Conservation (phyloP, 2,329 filamentous ascomycete genomes). For the Alternaria consortialis region DNA sequence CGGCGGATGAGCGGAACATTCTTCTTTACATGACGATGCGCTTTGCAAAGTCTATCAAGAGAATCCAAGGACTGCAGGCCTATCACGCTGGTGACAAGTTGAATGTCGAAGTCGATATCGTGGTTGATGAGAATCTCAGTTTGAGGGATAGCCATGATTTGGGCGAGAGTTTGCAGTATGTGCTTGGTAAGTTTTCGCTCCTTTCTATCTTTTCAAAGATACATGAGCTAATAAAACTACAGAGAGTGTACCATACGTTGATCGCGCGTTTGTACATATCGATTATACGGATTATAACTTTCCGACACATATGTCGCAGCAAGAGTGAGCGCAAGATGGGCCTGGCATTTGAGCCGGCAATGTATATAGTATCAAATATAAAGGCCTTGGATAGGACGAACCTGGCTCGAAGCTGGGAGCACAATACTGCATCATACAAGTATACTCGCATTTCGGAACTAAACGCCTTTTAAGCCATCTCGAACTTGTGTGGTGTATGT, state of each 20-base stretch:
- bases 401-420: background rate
- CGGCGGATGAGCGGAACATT: constrained; percentile 83
- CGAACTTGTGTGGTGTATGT: too few relatives aligned
- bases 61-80: constrained; percentile 84
- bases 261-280: constrained; percentile 63
- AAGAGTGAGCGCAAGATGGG: constrained; percentile 40
- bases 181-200: constrained; percentile 62
- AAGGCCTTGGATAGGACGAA: background rate
- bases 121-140: constrained; percentile 77
- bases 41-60: constrained; percentile 85
- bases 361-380: background rate
- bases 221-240: constrained; percentile 14
- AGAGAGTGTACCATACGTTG: constrained; percentile 79
- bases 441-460: background rate
- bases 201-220: background rate
- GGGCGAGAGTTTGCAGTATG: constrained; percentile 80
- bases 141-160: constrained; percentile 84
- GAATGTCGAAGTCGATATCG: constrained; percentile 84
- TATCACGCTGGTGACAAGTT: constrained; percentile 88
- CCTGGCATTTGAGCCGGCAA: background rate
- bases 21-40: constrained; percentile 92
- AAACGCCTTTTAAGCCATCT: too few relatives aligned
- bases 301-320: constrained; percentile 61
- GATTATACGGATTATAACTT: constrained; percentile 62
- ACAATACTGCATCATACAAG: background rate